Conservation (phyloP, 148 eudicot species). For the Cornus suecica region DNA sequence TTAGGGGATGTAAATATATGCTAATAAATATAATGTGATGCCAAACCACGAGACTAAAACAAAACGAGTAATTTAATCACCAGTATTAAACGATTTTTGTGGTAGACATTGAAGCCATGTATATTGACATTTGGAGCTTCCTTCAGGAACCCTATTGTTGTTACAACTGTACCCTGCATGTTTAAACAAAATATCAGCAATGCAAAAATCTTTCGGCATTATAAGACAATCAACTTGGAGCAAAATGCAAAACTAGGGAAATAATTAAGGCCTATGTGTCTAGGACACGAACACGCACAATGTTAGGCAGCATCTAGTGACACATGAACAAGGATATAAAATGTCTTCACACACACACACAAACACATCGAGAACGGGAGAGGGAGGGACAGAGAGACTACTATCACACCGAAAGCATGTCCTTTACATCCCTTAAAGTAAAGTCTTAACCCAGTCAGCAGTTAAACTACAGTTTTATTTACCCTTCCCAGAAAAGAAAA, state of each 20-base stretch:
- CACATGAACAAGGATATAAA: neutral
- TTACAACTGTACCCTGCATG: conserved; percentile 66
- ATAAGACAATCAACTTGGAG: neutral
- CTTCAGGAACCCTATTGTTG: conserved; percentile 88
- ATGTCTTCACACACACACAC: neutral
- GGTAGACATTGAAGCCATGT: conserved; percentile 93
- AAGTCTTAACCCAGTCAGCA: neutral
- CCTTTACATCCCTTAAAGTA: neutral
- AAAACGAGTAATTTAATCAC: conserved; percentile 28
- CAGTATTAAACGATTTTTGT: conserved; percentile 92
- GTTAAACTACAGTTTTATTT: neutral
- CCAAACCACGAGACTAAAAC: neutral
- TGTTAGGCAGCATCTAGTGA: neutral
- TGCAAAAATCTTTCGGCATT: neutral
- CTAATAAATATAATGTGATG: neutral
- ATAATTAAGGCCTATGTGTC: no score
- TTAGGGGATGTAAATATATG: neutral
- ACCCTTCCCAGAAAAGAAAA: neutral
- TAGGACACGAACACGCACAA: neutral
- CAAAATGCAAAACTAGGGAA: neutral
- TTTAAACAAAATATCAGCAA: conserved; percentile 6
- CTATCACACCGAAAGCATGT: neutral
- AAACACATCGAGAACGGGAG: no score
- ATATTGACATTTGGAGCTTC: conserved; percentile 84
- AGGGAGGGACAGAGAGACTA: no score